These are phyloP conservation scores for Xylaria grammica DNA, from an alignment of 495 filamentous ascomycete species.

Conservation along the genomic window DNA sequence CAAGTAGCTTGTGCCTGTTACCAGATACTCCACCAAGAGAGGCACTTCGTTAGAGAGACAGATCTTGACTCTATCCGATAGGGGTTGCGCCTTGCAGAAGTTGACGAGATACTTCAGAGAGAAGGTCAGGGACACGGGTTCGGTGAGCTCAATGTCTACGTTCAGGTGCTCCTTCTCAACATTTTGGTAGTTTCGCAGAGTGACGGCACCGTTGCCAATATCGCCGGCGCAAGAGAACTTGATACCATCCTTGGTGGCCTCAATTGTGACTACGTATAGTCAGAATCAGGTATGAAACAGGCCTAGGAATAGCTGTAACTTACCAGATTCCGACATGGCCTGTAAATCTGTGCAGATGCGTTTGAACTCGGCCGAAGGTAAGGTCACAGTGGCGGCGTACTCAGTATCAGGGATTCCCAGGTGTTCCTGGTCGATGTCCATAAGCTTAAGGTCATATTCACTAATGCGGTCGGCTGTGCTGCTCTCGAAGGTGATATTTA, in stretches of 20 bases:
- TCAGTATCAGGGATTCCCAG: constrained; percentile 98
- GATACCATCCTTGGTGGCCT: constrained; percentile 95
- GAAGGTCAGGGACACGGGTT: constrained; percentile 95
- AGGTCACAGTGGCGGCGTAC: constrained; percentile 86
- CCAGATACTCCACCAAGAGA: constrained; percentile 87
- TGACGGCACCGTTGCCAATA: constrained; percentile 93
- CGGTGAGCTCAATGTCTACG: constrained; percentile 85
- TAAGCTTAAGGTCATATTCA: constrained; percentile 99
- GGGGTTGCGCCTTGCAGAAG: constrained; percentile 95
- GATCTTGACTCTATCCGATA: constrained; percentile 83
- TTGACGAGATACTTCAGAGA: constrained; percentile 99
- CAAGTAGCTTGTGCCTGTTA: constrained; percentile 83
- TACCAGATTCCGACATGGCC: constrained; percentile 92
- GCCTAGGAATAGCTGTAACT: constrained; percentile 23
- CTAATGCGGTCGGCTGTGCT: constrained; percentile 85
- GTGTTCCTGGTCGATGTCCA: constrained; percentile 99
- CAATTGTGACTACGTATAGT: constrained; percentile 76
- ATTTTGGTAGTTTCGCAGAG: constrained; percentile 85
- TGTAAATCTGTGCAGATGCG: constrained; percentile 92
- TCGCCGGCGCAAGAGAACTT: constrained; percentile 94
- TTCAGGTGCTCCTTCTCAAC: constrained; percentile 88
- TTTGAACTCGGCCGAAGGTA: constrained; percentile 92
- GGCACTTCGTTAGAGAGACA: constrained; percentile 96
- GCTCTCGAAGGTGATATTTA: constrained; percentile 96
- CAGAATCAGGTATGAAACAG: background rate